Conservation (phyloP, 2,329 filamentous ascomycete species). For the Reticulascus tulasneorum region DNA sequence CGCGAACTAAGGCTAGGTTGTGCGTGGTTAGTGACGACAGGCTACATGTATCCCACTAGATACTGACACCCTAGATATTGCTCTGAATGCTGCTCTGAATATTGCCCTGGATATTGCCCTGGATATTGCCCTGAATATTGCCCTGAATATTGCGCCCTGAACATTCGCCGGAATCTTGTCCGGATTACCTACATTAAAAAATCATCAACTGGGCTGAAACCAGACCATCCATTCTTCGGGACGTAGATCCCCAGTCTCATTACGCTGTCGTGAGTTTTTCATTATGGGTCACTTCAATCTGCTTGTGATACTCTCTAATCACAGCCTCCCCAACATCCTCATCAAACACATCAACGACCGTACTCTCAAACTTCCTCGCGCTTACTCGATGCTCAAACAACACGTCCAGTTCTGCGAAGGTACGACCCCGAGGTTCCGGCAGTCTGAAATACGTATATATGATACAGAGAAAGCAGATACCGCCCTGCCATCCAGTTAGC, state of each 20-base stretch:
- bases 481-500: slow-evolving; percentile 41
- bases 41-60: too few relatives aligned
- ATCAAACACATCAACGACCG: slow-evolving; percentile 53
- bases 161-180: too few relatives aligned
- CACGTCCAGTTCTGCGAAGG: slow-evolving; percentile 82
- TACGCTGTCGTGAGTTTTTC: too few relatives aligned
- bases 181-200: too few relatives aligned
- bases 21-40: too few relatives aligned
- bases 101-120: too few relatives aligned
- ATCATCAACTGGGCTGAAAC: neutral
- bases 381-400: slow-evolving; percentile 72
- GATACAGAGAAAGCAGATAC: slow-evolving; percentile 75
- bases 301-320: slow-evolving; percentile 44
- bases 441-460: slow-evolving; percentile 78
- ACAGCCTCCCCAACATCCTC: slow-evolving; percentile 42
- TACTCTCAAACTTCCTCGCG: slow-evolving; percentile 67
- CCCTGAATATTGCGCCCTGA: too few relatives aligned
- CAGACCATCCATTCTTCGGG: neutral
- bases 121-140: too few relatives aligned
- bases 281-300: slow-evolving; percentile 26
- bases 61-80: too few relatives aligned
- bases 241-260: too few relatives aligned
- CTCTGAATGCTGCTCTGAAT: too few relatives aligned
- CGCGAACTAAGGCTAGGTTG: too few relatives aligned
- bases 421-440: slow-evolving; percentile 74